Base-by-base conservation (phyloP, 139 green algal genomes). In the Micromonas commoda region DNA sequence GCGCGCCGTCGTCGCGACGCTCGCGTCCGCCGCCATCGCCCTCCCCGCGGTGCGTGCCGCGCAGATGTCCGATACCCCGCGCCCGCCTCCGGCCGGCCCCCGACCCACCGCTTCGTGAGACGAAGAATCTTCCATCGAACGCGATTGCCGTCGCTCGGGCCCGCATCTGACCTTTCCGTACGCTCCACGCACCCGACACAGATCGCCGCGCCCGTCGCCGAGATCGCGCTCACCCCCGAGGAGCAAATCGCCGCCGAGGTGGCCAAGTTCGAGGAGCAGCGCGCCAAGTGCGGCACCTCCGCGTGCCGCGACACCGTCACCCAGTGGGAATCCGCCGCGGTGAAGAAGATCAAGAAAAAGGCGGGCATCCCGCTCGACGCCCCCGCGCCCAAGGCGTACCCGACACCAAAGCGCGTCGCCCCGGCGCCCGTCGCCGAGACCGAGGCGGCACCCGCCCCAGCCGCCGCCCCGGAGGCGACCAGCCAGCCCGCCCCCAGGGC, bases 311-410 rank as follows among this genome's bases (percentile, higher is more conserved):
- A 9, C 45, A 57, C 45, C 45, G 45, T 57, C 9, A 16, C 9
- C 45, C 16, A 9, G 45, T 57, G 45, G 45, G 45, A 57, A 16
- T 9, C 45, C 16, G 45, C 45, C 45, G 45, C 45, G 45, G 45
- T 57, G 45, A 57, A 57, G 45, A 57, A 57, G 45, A 57, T 57
- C 45, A 57, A 57, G 45, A 57, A 57, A 16, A 57, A 57, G 45
- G 45, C 45, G 9, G 45, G 45, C 9, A 57, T 57, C 45, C n/a
- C n/a, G n/a, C 9, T 57, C 45, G 45, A 57, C 45, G 45, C 45
- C 9, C 45, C 45, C 45, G 16, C 9, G 45, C 45, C 45, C 9
- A 57, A 57, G 45, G 45, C 45, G 45, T 57, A 57, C 45, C 45
- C 45, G 45, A 16, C 45, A 16, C 45, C 45, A 9, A 16, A 9